Evolutionary conservation across 176 grass and related monocot genomes (phyloP), one percentile per base, ranked within the genome.

Genomic region (Eleusine coracana): DNA sequence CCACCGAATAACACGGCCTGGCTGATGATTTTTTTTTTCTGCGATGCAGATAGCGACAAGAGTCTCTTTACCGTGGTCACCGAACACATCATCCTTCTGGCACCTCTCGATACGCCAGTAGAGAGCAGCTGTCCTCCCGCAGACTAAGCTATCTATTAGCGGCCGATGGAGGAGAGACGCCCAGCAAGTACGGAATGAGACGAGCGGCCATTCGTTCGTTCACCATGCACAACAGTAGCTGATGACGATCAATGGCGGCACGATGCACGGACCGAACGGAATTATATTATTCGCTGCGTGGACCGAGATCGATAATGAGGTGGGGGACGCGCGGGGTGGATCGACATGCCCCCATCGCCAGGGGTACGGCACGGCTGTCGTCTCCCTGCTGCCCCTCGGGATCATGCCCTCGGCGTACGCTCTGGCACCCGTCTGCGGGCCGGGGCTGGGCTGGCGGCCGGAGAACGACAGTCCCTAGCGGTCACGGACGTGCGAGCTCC

Each of bases 401-500:
- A 3, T 81, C 81, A 74, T 74, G 74, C 46, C 52, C 10, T 14
- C 2, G 29, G 16, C 14, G 81, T 68, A 54, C 48, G 62, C 28
- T 45, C 28, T 45, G 73, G 73, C 54, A 52, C 63, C 77, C 71
- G 69, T 17, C 44, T 34, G 31, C 31, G 31, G 31, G n/a, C n/a
- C n/a, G n/a, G n/a, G n/a, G n/a, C n/a, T n/a, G n/a, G n/a, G n/a
- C n/a, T n/a, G n/a, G n/a, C n/a, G n/a, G n/a, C n/a, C n/a, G 36
- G 70, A 37, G 44, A 71, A 64, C 52, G 51, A 16, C 28, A 7
- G 78, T 38, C 54, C 54, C 42, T 64, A 3, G 66, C 78, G 77
- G 77, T 85, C 71, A 81, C 78, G 83, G 62, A 66, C 88, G 75
- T 37, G 78, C 78, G 79, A 48, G 79, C 18, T 73, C 83, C 88